Conservation (phyloP, 768 basidiomycete species). For the Phanerochaete carnosa region DNA sequence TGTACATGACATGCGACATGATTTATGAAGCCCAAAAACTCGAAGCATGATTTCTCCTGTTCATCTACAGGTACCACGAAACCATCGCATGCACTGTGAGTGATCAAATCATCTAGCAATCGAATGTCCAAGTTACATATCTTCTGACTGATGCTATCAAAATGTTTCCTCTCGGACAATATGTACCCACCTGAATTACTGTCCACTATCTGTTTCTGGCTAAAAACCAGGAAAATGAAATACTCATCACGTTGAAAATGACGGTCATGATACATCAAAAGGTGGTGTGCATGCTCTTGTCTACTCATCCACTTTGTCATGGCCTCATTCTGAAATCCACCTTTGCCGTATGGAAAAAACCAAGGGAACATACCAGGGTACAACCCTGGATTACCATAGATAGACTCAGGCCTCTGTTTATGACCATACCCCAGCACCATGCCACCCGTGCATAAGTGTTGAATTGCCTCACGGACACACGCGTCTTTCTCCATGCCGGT, state of each 20-base stretch:
- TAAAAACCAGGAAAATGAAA: constrained; percentile 38
- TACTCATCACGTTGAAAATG: constrained; percentile 34
- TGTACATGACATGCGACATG: constrained; percentile 28
- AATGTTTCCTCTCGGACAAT: constrained; percentile 16
- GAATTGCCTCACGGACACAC: constrained; percentile 23
- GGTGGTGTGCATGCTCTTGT: constrained; percentile 20
- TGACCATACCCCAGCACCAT: constrained; percentile 30
- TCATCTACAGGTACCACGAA: constrained; percentile 26
- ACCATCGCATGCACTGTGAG: constrained; percentile 22
- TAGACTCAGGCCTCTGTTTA: constrained; percentile 21
- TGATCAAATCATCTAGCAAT: constrained; percentile 27
- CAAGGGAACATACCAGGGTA: constrained; percentile 40
- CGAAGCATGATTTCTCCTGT: constrained; percentile 33
- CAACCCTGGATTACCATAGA: constrained; percentile 31
- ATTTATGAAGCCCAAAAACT: constrained; percentile 32
- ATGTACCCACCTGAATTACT: constrained; percentile 26
- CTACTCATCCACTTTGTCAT: constrained; percentile 16
- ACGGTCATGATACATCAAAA: constrained; percentile 39
- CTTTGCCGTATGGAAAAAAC: constrained; percentile 39
- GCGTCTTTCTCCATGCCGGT: constrained; percentile 14
- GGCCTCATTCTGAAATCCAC: constrained; percentile 27
- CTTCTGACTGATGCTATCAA: constrained; percentile 10
- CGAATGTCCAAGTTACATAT: constrained; percentile 14
- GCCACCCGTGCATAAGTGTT: constrained; percentile 25
- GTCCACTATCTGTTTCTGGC: constrained; percentile 34